Conservation (phyloP, 768 basidiomycete genomes). For the Arthromyces matolae region DNA sequence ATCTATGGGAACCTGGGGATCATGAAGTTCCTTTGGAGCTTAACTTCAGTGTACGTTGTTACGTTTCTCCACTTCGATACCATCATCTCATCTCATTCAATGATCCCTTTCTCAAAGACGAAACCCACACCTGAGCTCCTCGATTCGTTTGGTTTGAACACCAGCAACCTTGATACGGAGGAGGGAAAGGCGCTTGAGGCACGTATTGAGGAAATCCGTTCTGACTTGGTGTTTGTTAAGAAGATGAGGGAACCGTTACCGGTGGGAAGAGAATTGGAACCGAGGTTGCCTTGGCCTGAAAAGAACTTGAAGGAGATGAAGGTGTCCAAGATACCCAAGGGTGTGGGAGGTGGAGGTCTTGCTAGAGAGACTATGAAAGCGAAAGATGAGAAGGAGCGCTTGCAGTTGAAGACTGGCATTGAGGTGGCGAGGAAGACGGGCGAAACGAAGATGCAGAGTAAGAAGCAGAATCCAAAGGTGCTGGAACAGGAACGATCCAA, state of each 20-base stretch:
- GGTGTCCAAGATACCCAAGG: too few species aligned
- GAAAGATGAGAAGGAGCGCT: too few species aligned
- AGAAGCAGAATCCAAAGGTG: neutral
- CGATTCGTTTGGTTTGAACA: conserved; percentile 16
- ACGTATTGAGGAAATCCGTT: too few species aligned
- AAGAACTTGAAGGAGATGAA: too few species aligned
- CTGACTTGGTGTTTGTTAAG: neutral
- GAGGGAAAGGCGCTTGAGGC: neutral
- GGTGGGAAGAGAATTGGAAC: too few species aligned
- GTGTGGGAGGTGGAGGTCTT: too few species aligned
- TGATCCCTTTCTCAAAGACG: conserved; percentile 9
- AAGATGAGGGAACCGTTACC: neutral
- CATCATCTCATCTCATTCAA: neutral
- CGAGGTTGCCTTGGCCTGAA: too few species aligned
- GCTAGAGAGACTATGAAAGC: too few species aligned
- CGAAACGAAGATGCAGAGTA: neutral
- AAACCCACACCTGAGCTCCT: conserved; percentile 20
- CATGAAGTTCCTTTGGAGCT: too few species aligned
- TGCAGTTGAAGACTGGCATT: too few species aligned
- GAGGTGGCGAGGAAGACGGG: neutral
- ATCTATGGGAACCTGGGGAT: conserved; percentile 18
- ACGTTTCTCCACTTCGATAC: neutral
- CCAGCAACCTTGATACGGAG: neutral
- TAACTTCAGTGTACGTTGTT: conserved; percentile 18
- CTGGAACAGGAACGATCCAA: too few species aligned